These are phyloP conservation scores for Cercospora berteroae DNA, from an alignment of 2,329 filamentous ascomycete genomes.

Conservation along the genomic window DNA sequence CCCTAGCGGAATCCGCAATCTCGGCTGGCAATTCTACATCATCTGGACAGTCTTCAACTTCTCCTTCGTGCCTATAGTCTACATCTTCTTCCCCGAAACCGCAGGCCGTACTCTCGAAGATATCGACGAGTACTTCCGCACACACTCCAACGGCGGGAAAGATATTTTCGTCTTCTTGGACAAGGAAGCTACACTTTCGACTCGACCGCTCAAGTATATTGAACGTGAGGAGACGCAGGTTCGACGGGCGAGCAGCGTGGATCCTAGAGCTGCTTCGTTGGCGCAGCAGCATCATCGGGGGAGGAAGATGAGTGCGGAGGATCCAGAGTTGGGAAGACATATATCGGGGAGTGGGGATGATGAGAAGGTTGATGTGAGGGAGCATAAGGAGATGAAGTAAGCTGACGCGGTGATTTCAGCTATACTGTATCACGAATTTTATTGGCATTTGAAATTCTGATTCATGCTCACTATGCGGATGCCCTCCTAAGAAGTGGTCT, in stretches of 20 bases:
- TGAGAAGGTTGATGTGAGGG: slow-evolving; percentile 4
- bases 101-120: slow-evolving; percentile 36
- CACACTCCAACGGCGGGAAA: slow-evolving; percentile 16
- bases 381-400: slow-evolving; percentile 11
- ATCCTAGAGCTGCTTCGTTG: slow-evolving; percentile 31
- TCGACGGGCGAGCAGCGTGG: slow-evolving; percentile 38
- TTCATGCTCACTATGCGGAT: background rate
- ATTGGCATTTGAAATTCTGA: background rate
- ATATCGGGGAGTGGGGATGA: background rate
- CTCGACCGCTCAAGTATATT: slow-evolving; percentile 50
- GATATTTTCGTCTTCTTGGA: slow-evolving; percentile 49
- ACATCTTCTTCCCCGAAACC: slow-evolving; percentile 40
- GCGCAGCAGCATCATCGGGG: slow-evolving; percentile 20
- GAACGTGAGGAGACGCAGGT: slow-evolving; percentile 47
- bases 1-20: slow-evolving; percentile 32
- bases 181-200: slow-evolving; percentile 48
- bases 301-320: slow-evolving; percentile 5
- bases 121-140: slow-evolving; percentile 34
- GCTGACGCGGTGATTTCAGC: background rate
- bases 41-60: slow-evolving; percentile 54
- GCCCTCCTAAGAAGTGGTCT: background rate
- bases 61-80: slow-evolving; percentile 50
- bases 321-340: slow-evolving; percentile 1
- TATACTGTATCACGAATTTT: background rate
- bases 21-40: slow-evolving; percentile 40